A percentile compares a stretch with the other conserved stretches of the same genome.
Evolutionary conservation across 306 rosid genomes (phyloP).

Genomic region (Astragalus membranaceus): DNA sequence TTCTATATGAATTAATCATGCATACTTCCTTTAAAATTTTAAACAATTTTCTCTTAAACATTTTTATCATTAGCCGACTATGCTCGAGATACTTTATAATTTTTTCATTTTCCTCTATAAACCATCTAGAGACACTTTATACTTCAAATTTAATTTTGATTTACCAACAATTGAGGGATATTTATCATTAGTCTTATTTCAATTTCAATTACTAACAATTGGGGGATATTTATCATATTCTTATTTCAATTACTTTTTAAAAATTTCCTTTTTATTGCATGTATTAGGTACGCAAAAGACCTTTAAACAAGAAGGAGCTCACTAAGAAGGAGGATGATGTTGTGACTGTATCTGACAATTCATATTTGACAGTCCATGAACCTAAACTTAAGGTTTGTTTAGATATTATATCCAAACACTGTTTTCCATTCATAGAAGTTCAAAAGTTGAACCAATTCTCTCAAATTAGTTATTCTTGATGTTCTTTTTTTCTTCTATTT

Average conservation of each 20-base stretch:
- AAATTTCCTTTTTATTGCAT: constrained; percentile 11
- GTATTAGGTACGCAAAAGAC: constrained; percentile 91
- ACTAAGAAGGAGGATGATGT: constrained; percentile 94
- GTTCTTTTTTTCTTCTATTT: neutral
- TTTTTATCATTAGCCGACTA: neutral
- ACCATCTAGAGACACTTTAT: neutral
- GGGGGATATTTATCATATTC: constrained; percentile 12
- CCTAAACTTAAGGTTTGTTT: constrained; percentile 79
- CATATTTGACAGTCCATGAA: constrained; percentile 80
- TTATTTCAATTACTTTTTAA: neutral
- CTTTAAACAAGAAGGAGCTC: constrained; percentile 94
- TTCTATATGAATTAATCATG: neutral
- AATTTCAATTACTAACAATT: neutral
- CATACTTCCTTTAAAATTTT: neutral
- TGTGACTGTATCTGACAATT: constrained; percentile 65
- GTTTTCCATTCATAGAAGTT: neutral
- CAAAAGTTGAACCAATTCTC: constrained; percentile 7
- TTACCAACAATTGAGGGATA: constrained; percentile 2
- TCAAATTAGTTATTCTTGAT: neutral
- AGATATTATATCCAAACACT: constrained; percentile 10
- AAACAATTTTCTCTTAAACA: neutral
- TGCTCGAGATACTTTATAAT: neutral
- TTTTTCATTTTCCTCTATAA: no score
- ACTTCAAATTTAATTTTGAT: neutral
- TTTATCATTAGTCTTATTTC: constrained; percentile 5